These are phyloP conservation scores for Dichotomocladium elegans DNA, from an alignment of 371 early-diverging fungal species.

Conservation along the genomic window DNA sequence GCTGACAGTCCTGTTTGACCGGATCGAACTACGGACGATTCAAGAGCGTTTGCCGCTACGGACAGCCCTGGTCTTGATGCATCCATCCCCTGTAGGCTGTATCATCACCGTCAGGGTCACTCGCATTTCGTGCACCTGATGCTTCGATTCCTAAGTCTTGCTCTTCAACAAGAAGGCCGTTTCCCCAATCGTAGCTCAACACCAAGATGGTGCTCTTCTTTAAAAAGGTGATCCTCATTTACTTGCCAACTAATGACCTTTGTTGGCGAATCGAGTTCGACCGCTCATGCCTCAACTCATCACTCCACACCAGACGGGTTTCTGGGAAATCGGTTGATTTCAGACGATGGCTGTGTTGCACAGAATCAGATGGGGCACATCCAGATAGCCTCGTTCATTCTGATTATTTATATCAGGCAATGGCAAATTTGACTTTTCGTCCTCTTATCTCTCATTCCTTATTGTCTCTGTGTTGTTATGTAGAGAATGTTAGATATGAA, in stretches of 20 bases:
- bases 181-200: not conserved
- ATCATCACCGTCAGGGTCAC: not conserved
- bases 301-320: constrained; percentile 8
- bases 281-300: not conserved
- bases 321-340: constrained; percentile 6
- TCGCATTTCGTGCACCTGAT: not conserved
- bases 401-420: too few species aligned
- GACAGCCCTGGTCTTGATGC: constrained; percentile 28
- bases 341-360: constrained; percentile 16
- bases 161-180: not conserved
- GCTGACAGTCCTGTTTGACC: not conserved
- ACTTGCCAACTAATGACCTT: constrained; percentile 20
- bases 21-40: not conserved
- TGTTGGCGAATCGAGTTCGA: constrained; percentile 8
- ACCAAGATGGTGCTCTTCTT: constrained; percentile 19
- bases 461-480: too few species aligned
- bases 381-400: too few species aligned
- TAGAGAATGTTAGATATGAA: too few species aligned
- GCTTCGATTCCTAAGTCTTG: constrained; percentile 6
- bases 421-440: too few species aligned
- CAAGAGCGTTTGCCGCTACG: constrained; percentile 3
- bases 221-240: constrained; percentile 25
- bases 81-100: constrained; percentile 27
- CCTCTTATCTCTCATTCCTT: too few species aligned
- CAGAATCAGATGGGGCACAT: constrained; percentile 10